A percentile compares a stretch with the other conserved stretches of the same genome.
Evolutionary conservation across 768 basidiomycete species (phyloP).

Genomic region (Suillus luteus): DNA sequence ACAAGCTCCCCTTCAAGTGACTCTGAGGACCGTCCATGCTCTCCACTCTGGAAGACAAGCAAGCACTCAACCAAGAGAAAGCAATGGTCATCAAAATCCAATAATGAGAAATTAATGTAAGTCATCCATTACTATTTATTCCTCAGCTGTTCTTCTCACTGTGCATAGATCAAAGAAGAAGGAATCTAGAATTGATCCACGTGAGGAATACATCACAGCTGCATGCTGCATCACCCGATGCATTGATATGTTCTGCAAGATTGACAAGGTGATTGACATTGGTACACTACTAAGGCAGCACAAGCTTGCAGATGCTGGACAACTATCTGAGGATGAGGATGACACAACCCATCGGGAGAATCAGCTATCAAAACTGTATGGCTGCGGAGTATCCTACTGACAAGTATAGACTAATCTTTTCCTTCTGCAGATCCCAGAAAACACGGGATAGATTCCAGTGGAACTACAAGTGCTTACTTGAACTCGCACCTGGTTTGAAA

Average conservation of each 20-base stretch:
- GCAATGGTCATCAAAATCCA: too few species aligned
- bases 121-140: too few species aligned
- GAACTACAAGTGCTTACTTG: neutral
- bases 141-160: too few species aligned
- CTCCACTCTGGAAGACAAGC: too few species aligned
- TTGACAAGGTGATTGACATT: slow-evolving; percentile 1
- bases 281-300: neutral
- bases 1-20: too few species aligned
- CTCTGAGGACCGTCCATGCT: too few species aligned
- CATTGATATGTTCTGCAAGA: neutral
- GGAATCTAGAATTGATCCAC: neutral
- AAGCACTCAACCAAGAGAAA: too few species aligned
- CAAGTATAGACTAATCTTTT: too few species aligned
- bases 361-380: neutral
- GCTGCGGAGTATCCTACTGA: neutral
- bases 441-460: neutral
- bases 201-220: neutral
- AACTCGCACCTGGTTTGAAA: neutral
- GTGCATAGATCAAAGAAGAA: neutral
- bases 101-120: too few species aligned
- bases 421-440: neutral
- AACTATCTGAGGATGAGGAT: neutral
- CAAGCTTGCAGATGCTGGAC: neutral
- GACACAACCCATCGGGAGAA: neutral
- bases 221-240: neutral